Percentiles rank a stretch among this genome's conserved stretches.
These are phyloP conservation scores for Brassica carinata DNA, from an alignment of 345 rosid genomes.

Conservation along the genomic window DNA sequence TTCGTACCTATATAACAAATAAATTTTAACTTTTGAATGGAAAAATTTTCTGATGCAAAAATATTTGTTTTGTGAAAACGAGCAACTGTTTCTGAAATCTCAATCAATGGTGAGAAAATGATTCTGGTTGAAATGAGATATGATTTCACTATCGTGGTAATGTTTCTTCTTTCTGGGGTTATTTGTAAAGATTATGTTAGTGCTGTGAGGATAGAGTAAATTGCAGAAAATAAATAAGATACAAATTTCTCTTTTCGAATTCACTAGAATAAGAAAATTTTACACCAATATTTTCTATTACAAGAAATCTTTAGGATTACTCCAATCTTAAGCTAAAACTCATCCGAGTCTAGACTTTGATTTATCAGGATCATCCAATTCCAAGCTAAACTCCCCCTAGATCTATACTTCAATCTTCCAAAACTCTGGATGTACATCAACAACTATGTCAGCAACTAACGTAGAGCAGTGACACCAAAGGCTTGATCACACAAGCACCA, in stretches of 20 bases:
- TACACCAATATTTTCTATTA: background rate
- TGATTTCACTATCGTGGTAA: too few relatives aligned
- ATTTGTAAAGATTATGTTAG: too few relatives aligned
- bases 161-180: too few relatives aligned
- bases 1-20: too few relatives aligned
- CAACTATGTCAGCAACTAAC: background rate
- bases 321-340: background rate
- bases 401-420: background rate
- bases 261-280: background rate
- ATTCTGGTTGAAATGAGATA: background rate
- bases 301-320: background rate
- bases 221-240: background rate
- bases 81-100: background rate
- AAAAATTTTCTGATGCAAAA: background rate
- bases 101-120: background rate
- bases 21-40: background rate
- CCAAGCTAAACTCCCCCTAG: background rate
- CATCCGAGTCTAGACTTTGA: background rate
- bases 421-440: background rate
- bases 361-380: background rate
- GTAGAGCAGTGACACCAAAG: background rate
- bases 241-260: background rate
- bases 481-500: background rate
- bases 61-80: background rate
- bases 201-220: background rate